Percentiles rank a stretch among this genome's conserved stretches.
Evolutionary conservation across 192 early-diverging fungal genomes (phyloP).

Genomic region (Podila epigama): DNA sequence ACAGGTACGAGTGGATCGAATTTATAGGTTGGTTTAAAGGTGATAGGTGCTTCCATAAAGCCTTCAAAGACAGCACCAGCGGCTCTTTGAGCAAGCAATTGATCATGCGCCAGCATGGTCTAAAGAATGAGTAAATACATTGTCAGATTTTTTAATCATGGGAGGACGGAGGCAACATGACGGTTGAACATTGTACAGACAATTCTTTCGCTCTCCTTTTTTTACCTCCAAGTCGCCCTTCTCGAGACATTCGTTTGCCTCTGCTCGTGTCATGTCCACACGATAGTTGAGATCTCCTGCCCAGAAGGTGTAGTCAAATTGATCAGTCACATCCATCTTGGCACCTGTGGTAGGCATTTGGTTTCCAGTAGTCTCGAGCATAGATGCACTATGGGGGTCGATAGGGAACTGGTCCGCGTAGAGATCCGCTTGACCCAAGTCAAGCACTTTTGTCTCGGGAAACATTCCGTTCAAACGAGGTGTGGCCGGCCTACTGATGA

Average conservation of each 20-base stretch:
- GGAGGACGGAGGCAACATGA: background rate
- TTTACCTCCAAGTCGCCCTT: slow-evolving; percentile 58
- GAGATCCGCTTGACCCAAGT: background rate
- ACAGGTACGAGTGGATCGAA: slow-evolving; percentile 58
- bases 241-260: slow-evolving; percentile 56
- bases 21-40: slow-evolving; percentile 83
- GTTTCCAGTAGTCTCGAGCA: background rate
- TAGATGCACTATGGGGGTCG: background rate
- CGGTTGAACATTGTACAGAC: no score
- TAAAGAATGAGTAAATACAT: slow-evolving; percentile 3
- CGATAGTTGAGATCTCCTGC: slow-evolving; percentile 87
- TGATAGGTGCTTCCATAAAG: slow-evolving; percentile 73
- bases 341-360: background rate
- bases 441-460: background rate
- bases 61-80: slow-evolving; percentile 34
- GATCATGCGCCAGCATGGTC: slow-evolving; percentile 56
- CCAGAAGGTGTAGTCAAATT: slow-evolving; percentile 69
- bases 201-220: background rate
- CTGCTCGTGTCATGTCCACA: slow-evolving; percentile 57
- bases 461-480: background rate
- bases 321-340: slow-evolving; percentile 49
- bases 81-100: slow-evolving; percentile 42
- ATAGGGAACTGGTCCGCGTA: background rate
- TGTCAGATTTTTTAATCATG: background rate
- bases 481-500: background rate